A percentile compares a stretch with the other conserved stretches of the same genome.
phyloP scores from a whole-genome alignment of 2,329 filamentous ascomycete species.

The Colletotrichum lindemuthianum region DNA sequence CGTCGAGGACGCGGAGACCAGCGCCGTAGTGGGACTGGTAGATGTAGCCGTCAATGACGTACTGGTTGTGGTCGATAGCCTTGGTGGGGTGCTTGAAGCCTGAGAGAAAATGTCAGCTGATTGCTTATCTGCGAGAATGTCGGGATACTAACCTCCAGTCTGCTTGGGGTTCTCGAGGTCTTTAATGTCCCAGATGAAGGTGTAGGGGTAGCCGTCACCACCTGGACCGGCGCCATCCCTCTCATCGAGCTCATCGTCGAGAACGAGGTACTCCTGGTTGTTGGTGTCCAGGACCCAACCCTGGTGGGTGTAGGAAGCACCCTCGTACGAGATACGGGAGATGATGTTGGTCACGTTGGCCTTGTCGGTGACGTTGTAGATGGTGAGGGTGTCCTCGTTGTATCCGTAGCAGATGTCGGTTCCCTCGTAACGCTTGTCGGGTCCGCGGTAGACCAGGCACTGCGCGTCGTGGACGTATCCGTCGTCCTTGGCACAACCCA shows the following conservation, averaged over 20 bases:
- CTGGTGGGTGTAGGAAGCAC: conserved; percentile 64
- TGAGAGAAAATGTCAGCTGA: too few relatives aligned
- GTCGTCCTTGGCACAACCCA: conserved; percentile 64
- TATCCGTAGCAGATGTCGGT: conserved; percentile 66
- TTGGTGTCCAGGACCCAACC: conserved; percentile 59
- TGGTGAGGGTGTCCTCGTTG: conserved; percentile 62
- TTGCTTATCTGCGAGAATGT: too few relatives aligned
- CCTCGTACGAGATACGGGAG: conserved; percentile 62
- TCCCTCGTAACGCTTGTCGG: conserved; percentile 56
- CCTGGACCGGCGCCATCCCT: conserved; percentile 50
- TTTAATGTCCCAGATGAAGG: conserved; percentile 59
- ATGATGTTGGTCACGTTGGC: conserved; percentile 53
- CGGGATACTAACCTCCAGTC: conserved; percentile 41
- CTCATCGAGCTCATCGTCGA: conserved; percentile 63
- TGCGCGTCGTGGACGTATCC: conserved; percentile 72
- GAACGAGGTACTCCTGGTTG: conserved; percentile 53
- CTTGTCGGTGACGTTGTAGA: conserved; percentile 64
- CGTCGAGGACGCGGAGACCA: conserved; percentile 50
- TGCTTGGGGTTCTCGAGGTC: conserved; percentile 51
- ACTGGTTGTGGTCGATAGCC: conserved; percentile 51
- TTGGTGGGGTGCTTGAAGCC: too few relatives aligned
- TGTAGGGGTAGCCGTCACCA: conserved; percentile 53
- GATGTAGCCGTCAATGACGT: conserved; percentile 49
- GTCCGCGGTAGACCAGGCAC: conserved; percentile 64
- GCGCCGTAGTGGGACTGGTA: conserved; percentile 59